A percentile compares a stretch with the other conserved stretches of the same genome.
phyloP scores from a whole-genome alignment of 345 rosid genomes.

The Camelina hispida region DNA sequence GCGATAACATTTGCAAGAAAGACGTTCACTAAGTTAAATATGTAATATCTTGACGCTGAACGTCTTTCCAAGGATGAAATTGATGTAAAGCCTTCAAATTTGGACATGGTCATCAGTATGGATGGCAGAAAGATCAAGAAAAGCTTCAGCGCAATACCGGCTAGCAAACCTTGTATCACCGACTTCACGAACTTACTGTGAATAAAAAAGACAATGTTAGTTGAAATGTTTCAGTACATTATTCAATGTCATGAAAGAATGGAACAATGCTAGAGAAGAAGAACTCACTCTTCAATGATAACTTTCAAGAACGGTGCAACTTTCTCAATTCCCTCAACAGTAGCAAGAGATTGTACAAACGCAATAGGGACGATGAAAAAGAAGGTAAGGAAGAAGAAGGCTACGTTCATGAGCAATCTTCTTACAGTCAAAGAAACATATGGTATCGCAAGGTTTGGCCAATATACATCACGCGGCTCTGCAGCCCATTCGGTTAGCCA shows the following conservation, averaged over 20 bases:
- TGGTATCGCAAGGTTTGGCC: conserved; percentile 89
- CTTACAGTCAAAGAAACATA: conserved; percentile 72
- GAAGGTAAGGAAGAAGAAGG: conserved; percentile 96
- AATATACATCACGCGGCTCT: conserved; percentile 92
- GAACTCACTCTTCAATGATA: conserved; percentile 69
- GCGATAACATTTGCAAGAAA: conserved; percentile 74
- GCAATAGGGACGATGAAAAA: conserved; percentile 95
- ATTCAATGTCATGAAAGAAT: too few species aligned
- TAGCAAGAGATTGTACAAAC: conserved; percentile 90
- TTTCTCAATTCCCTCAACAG: conserved; percentile 80
- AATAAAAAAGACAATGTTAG: conserved; percentile 17
- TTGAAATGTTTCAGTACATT: not conserved
- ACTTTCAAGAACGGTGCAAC: conserved; percentile 64
- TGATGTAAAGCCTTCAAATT: conserved; percentile 87
- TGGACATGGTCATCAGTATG: conserved; percentile 95
- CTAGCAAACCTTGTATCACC: conserved; percentile 79
- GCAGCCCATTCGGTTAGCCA: conserved; percentile 99
- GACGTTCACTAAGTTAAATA: conserved; percentile 79
- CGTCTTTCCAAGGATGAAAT: conserved; percentile 82
- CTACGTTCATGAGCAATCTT: conserved; percentile 71
- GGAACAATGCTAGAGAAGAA: conserved; percentile 19
- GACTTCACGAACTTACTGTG: conserved; percentile 72
- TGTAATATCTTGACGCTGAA: conserved; percentile 84
- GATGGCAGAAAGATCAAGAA: conserved; percentile 94
- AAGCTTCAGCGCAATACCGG: conserved; percentile 89